Percentiles rank a stretch among this genome's conserved stretches.
phyloP scores from a whole-genome alignment of 208 protist species.

The Sergeia podlipaevii region DNA sequence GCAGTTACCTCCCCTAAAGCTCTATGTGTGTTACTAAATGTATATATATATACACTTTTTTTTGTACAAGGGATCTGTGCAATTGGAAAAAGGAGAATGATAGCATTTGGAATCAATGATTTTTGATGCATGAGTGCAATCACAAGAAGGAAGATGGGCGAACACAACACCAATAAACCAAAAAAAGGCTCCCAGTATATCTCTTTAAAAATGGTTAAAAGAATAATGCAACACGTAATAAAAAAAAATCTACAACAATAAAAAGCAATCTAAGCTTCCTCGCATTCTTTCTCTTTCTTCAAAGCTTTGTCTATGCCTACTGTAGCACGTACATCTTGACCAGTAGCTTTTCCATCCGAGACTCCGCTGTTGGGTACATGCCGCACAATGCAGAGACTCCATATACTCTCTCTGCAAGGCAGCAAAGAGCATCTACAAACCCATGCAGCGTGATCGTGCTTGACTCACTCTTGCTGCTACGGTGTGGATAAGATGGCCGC shows the following conservation, averaged over 20 bases:
- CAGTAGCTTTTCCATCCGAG: constrained; percentile 51
- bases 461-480: background rate
- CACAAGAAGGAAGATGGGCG: too few species aligned
- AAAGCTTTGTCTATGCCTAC: background rate
- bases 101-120: too few species aligned
- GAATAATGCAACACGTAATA: background rate
- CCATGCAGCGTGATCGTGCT: constrained; percentile 22
- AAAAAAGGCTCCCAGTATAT: too few species aligned
- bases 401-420: constrained; percentile 57
- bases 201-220: constrained; percentile 4
- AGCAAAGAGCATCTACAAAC: constrained; percentile 40
- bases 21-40: too few species aligned
- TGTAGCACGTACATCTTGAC: constrained; percentile 62
- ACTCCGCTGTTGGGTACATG: constrained; percentile 38
- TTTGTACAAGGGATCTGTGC: too few species aligned
- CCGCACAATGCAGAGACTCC: constrained; percentile 22
- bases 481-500: background rate
- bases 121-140: too few species aligned
- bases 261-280: too few species aligned
- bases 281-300: background rate
- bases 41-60: too few species aligned
- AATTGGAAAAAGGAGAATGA: too few species aligned
- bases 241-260: constrained; percentile 5
- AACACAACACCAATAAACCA: too few species aligned
- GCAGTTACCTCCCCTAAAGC: too few species aligned